Base-by-base conservation (phyloP, 2,329 filamentous ascomycete species). In the Exophiala alcalophila region DNA sequence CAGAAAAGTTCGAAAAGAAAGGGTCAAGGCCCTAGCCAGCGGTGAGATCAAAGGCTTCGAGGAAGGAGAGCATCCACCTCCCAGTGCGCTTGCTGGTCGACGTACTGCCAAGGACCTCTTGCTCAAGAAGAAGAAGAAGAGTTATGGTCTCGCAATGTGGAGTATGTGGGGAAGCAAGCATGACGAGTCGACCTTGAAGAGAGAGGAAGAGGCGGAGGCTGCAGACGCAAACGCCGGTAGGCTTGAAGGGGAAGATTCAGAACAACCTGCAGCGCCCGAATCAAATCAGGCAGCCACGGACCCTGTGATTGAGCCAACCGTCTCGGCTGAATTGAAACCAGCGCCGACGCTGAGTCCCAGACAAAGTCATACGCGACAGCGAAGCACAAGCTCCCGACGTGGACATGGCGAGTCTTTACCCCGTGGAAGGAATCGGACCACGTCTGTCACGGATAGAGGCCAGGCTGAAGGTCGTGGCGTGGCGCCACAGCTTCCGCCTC, bases 161-260 rank as follows among this genome's bases (percentile, higher is more conserved):
- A 85, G 81, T 35, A 72, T 83, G 1, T 94, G 89, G 85, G 89
- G 87, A 10, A 90, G 84, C 31, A 94, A 86, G 61, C 88, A 96
- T 59, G 92, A 97, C 60, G 78, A 91, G 62, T 74, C 74, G 49
- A 85, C 84, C 0, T 73, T 94, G 10, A 57, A 61, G 30, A 59
- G 56, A 31, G 62, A 65, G 20, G 35, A 47, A 20, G 44, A 50
- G 30, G 47, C 47, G 5, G 44, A n/a, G n/a, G n/a, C n/a, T n/a
- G n/a, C n/a, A n/a, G n/a, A n/a, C n/a, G n/a, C n/a, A n/a, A n/a
- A n/a, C n/a, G n/a, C n/a, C n/a, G n/a, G n/a, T n/a, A n/a, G n/a
- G n/a, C n/a, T n/a, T n/a, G n/a, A 40, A 21, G 38, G 34, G 26
- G 15, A 16, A n/a, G n/a, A n/a, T n/a, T n/a, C n/a, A n/a, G n/a